A percentile compares a stretch with the other conserved stretches of the same genome.
Conservation (phyloP, 306 rosid genomes). For the Hippophae tibetana region DNA sequence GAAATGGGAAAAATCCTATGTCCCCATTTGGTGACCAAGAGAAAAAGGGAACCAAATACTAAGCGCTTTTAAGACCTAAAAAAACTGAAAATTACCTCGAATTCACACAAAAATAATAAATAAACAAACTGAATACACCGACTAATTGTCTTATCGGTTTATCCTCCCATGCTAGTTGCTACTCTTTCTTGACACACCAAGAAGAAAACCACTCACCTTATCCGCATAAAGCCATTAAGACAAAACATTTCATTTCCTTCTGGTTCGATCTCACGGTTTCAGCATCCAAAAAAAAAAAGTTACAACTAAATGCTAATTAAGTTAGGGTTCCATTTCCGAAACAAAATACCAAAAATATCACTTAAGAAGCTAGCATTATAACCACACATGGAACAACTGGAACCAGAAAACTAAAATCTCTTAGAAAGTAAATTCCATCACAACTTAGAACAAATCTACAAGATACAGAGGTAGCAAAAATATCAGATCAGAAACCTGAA, state of each 20-base stretch:
- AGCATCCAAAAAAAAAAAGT: background rate
- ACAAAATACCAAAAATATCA: background rate
- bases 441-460: background rate
- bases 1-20: no score
- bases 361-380: slow-evolving; percentile 1
- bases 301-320: slow-evolving; percentile 2
- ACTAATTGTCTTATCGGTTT: no score
- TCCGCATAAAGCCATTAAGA: no score
- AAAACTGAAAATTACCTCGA: no score
- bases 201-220: no score
- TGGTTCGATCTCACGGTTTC: slow-evolving; percentile 1
- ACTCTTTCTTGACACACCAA: no score
- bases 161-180: no score
- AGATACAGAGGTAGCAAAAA: background rate
- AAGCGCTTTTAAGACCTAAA: no score
- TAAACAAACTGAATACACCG: no score
- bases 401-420: background rate
- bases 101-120: no score
- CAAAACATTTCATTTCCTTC: background rate
- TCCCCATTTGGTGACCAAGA: no score
- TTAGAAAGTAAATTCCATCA: slow-evolving; percentile 1
- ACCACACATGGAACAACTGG: background rate
- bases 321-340: slow-evolving; percentile 20
- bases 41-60: no score
- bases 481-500: slow-evolving; percentile 63